These are phyloP conservation scores for Fusarium sp. DNA, from an alignment of 2,329 filamentous ascomycete genomes.

Conservation along the genomic window DNA sequence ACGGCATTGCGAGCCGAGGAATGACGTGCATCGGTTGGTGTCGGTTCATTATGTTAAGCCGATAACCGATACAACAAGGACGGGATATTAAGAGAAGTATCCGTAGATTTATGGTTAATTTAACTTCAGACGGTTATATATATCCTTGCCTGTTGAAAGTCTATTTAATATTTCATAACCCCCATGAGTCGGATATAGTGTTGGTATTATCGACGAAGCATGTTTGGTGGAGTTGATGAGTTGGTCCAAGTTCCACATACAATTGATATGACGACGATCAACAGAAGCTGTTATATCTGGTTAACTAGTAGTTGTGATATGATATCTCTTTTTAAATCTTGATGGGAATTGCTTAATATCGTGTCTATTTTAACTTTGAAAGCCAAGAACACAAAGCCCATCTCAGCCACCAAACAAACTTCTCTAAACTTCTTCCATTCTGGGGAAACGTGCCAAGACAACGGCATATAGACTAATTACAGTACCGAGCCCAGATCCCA, in stretches of 20 bases:
- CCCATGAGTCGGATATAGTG: too few species aligned
- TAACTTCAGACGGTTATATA: neutral
- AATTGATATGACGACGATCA: conserved; percentile 1
- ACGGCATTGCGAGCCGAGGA: conserved; percentile 14
- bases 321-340: neutral
- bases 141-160: neutral
- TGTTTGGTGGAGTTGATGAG: conserved; percentile 29
- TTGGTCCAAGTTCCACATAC: conserved; percentile 27
- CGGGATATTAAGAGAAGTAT: neutral
- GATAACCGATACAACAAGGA: conserved; percentile 38
- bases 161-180: neutral
- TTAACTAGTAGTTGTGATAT: neutral
- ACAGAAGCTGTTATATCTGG: neutral
- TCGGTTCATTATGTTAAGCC: conserved; percentile 38
- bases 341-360: neutral
- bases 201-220: neutral
- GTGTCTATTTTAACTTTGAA: neutral
- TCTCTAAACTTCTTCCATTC: conserved; percentile 20
- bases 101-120: conserved; percentile 17
- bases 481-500: conserved; percentile 23
- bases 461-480: conserved; percentile 15
- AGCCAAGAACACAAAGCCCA: neutral
- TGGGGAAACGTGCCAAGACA: conserved; percentile 42
- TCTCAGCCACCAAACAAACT: conserved; percentile 9
- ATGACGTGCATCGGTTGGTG: conserved; percentile 38